These are phyloP conservation scores for Cladophialophora bantiana DNA, from an alignment of 2,329 filamentous ascomycete species.

Conservation along the genomic window DNA sequence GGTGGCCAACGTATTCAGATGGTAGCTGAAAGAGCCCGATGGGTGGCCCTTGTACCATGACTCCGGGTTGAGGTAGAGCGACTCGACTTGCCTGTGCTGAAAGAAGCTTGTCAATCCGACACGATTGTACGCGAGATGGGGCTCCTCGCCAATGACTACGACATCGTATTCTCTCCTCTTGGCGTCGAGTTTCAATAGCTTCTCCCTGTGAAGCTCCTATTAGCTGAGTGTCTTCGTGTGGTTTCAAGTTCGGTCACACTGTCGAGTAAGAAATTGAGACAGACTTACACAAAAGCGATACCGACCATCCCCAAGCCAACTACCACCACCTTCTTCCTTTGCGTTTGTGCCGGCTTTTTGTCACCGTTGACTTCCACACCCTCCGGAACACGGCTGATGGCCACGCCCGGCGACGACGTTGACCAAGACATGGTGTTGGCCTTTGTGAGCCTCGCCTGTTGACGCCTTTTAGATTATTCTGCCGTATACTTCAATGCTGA, in stretches of 20 bases:
- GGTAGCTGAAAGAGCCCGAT: conserved; percentile 73
- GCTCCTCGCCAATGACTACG: conserved; percentile 85
- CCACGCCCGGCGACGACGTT: conserved; percentile 42
- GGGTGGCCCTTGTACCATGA: conserved; percentile 78
- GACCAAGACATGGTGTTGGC: conserved; percentile 26
- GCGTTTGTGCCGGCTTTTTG: conserved; percentile 30
- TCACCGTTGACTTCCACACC: conserved; percentile 36
- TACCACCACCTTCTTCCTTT: conserved; percentile 75
- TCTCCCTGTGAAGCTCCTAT: conserved; percentile 67
- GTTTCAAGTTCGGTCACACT: background rate
- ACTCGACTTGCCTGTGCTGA: conserved; percentile 81
- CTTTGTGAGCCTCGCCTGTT: background rate
- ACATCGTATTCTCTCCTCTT: conserved; percentile 78
- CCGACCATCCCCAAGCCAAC: conserved; percentile 93
- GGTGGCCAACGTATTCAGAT: conserved; percentile 77
- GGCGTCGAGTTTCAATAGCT: conserved; percentile 82
- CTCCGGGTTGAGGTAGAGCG: conserved; percentile 83
- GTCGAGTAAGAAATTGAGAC: background rate
- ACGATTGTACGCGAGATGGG: conserved; percentile 87
- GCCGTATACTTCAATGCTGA: background rate
- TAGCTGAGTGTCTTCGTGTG: background rate
- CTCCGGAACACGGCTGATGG: conserved; percentile 39
- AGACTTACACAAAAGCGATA: conserved; percentile 80
- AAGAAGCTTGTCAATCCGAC: conserved; percentile 91
- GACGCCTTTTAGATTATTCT: background rate